A percentile compares a stretch with the other conserved stretches of the same genome.
Evolutionary conservation across 179 eudicot genomes (phyloP).

Genomic region (Silene coronaria): DNA sequence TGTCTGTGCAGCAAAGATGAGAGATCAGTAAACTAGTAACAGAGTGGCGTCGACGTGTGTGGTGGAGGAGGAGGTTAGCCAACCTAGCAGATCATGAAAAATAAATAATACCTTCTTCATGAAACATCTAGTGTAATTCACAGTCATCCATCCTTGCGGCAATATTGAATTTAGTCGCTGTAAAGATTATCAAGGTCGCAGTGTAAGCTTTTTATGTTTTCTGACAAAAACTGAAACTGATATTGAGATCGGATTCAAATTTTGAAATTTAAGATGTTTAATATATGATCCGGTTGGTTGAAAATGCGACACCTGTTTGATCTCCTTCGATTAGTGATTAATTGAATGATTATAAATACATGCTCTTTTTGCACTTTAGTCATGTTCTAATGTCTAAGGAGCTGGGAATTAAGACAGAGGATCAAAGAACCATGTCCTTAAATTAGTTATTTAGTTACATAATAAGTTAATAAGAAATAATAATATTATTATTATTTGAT

Average conservation of each 20-base stretch:
- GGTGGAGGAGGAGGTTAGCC: slow-evolving; percentile 7
- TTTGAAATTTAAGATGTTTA: too few species aligned
- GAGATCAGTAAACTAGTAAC: not conserved
- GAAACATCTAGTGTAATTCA: not conserved
- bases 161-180: not conserved
- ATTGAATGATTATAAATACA: not conserved
- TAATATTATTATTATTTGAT: not conserved
- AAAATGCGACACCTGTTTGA: slow-evolving; percentile 3
- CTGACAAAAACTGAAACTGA: not conserved
- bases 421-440: slow-evolving; percentile 8
- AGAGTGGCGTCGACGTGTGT: slow-evolving; percentile 11
- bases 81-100: slow-evolving; percentile 16
- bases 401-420: not conserved
- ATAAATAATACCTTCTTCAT: slow-evolving; percentile 6
- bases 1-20: not conserved
- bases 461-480: not conserved
- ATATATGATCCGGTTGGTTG: too few species aligned
- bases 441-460: not conserved
- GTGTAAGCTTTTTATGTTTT: not conserved
- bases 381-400: slow-evolving; percentile 10
- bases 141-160: slow-evolving; percentile 7
- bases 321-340: not conserved
- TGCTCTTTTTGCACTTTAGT: not conserved
- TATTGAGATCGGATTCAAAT: not conserved
- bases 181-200: not conserved